phyloP scores from a whole-genome alignment of 768 basidiomycete species.

The Tricholoma furcatifolium region DNA sequence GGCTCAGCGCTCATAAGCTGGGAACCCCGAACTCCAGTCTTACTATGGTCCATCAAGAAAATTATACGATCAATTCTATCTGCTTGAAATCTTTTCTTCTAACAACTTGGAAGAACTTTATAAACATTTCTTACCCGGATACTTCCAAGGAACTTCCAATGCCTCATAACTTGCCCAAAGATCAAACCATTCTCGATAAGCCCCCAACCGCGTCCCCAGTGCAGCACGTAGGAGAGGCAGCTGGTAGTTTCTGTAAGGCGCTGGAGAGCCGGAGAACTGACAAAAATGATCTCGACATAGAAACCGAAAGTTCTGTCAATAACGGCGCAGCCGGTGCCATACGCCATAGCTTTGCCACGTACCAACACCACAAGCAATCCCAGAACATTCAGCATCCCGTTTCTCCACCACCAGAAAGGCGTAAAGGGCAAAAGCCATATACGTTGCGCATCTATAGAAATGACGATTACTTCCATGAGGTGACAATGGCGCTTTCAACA shows the following conservation, averaged over 20 bases:
- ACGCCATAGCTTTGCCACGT: constrained; percentile 6
- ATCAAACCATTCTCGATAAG: not conserved
- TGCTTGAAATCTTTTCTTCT: too few relatives aligned
- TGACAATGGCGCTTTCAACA: constrained; percentile 57
- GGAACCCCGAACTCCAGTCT: too few relatives aligned
- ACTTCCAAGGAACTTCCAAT: too few relatives aligned
- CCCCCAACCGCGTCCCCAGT: constrained; percentile 10
- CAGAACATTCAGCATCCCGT: not conserved
- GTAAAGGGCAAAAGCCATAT: constrained; percentile 28
- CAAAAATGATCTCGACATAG: constrained; percentile 38
- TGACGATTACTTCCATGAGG: constrained; percentile 70
- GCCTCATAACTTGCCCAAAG: constrained; percentile 64
- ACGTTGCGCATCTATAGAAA: constrained; percentile 77
- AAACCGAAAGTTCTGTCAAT: constrained; percentile 30
- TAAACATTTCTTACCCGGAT: too few relatives aligned
- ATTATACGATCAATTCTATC: too few relatives aligned
- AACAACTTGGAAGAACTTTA: too few relatives aligned
- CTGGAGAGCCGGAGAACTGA: constrained; percentile 80
- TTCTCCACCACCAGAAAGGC: not conserved
- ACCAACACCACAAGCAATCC: too few relatives aligned
- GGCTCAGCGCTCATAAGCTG: too few relatives aligned
- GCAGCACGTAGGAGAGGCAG: constrained; percentile 1
- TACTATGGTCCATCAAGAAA: too few relatives aligned
- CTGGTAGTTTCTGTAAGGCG: constrained; percentile 49
- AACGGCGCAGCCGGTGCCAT: constrained; percentile 6